Percentiles rank a stretch among this genome's conserved stretches.
These are phyloP conservation scores for Plasmodium malariae DNA, from an alignment of 169 alveolate species.

Conservation along the genomic window DNA sequence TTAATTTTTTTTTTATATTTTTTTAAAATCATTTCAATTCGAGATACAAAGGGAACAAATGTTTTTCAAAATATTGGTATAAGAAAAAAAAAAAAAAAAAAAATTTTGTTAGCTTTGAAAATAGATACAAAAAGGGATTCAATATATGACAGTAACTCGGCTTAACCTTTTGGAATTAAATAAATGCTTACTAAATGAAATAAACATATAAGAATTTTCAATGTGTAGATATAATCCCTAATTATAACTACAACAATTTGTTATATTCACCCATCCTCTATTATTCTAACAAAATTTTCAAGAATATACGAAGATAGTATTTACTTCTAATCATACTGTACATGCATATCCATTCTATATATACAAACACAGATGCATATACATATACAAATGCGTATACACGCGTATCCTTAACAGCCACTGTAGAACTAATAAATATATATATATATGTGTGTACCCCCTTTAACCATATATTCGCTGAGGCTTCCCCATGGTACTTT, in stretches of 20 bases:
- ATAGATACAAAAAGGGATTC: background rate
- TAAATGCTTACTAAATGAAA: too few relatives aligned
- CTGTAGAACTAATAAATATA: background rate
- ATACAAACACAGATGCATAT: conserved; percentile 1
- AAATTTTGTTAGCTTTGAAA: conserved; percentile 9
- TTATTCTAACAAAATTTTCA: too few relatives aligned
- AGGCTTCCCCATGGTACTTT: conserved; percentile 99
- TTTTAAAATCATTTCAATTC: conserved; percentile 37
- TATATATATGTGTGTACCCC: background rate
- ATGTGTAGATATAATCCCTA: too few relatives aligned
- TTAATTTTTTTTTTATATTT: conserved; percentile 15
- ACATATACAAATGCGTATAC: conserved; percentile 10
- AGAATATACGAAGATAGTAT: too few relatives aligned
- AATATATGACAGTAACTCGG: too few relatives aligned
- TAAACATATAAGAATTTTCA: too few relatives aligned
- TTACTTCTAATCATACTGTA: too few relatives aligned
- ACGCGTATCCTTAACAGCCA: background rate
- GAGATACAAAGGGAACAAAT: conserved; percentile 44
- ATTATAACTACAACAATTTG: too few relatives aligned
- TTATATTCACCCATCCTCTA: too few relatives aligned
- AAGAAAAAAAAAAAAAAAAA: conserved; percentile 76
- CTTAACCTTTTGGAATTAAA: too few relatives aligned
- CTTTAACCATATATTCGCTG: conserved; percentile 95
- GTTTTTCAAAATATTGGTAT: conserved; percentile 76
- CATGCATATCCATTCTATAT: background rate